Evolutionary conservation across 495 filamentous ascomycete genomes (phyloP).

Genomic region (Cercophora sp.): DNA sequence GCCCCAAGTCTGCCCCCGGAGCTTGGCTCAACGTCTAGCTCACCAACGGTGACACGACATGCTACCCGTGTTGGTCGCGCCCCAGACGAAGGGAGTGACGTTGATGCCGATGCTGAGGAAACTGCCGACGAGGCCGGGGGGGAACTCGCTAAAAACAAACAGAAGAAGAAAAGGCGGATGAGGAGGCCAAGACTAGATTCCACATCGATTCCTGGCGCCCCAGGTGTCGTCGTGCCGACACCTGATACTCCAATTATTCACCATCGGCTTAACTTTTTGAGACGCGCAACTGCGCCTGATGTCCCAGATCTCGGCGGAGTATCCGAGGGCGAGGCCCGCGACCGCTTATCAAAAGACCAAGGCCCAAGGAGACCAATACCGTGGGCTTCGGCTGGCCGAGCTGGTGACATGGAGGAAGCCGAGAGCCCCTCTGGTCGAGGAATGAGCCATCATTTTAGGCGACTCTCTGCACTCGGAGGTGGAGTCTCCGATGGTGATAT

Average conservation of each 20-base stretch:
- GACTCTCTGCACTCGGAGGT: conserved; percentile 68
- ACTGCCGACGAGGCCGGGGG: conserved; percentile 53
- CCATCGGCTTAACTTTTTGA: conserved; percentile 49
- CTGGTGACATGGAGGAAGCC: conserved; percentile 35
- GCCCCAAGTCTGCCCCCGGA: conserved; percentile 24
- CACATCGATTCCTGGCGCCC: conserved; percentile 38
- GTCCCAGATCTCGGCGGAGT: conserved; percentile 65
- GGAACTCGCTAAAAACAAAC: conserved; percentile 35
- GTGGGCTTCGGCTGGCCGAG: conserved; percentile 39
- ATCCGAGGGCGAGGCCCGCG: conserved; percentile 86
- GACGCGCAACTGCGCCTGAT: conserved; percentile 67
- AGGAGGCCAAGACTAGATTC: conserved; percentile 47
- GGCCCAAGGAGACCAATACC: conserved; percentile 53
- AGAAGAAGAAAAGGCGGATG: conserved; percentile 54
- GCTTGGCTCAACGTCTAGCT: conserved; percentile 38
- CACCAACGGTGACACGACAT: conserved; percentile 43
- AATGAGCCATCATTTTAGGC: conserved; percentile 67
- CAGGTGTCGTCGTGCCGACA: conserved; percentile 22
- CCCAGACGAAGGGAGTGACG: conserved; percentile 59
- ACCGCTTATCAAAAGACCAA: conserved; percentile 56
- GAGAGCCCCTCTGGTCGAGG: conserved; percentile 52
- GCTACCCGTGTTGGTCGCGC: conserved; percentile 41
- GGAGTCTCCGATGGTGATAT: conserved; percentile 52
- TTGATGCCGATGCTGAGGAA: conserved; percentile 73
- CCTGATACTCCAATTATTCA: conserved; percentile 28